Conservation (phyloP, 805 yeast genomes). For the Hanseniaspora lachancei region DNA sequence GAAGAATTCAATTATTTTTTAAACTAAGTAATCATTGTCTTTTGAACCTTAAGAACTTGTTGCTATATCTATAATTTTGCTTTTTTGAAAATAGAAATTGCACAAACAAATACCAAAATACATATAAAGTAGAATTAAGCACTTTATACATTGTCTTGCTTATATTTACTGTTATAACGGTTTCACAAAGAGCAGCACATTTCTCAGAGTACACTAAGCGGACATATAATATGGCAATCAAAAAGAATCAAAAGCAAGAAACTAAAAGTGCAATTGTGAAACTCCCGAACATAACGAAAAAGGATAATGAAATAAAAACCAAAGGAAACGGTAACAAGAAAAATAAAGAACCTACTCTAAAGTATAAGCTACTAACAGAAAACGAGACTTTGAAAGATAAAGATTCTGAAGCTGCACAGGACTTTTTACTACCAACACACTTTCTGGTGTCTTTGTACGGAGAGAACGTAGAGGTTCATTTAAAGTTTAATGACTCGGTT, state of each 20-base stretch:
- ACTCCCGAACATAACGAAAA: conserved; percentile 3
- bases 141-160: too few relatives aligned
- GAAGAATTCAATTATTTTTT: not conserved
- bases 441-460: conserved; percentile 66
- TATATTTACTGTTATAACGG: too few relatives aligned
- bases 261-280: not conserved
- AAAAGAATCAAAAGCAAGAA: not conserved
- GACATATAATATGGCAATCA: not conserved
- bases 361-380: not conserved
- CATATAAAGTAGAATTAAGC: too few relatives aligned
- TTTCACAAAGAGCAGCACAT: too few relatives aligned
- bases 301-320: not conserved
- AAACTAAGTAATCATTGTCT: too few relatives aligned
- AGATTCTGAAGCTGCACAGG: conserved; percentile 29
- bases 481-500: conserved; percentile 85
- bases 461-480: conserved; percentile 55
- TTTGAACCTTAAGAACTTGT: too few relatives aligned
- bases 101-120: too few relatives aligned
- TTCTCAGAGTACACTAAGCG: too few relatives aligned
- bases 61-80: too few relatives aligned
- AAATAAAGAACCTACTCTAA: not conserved
- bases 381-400: not conserved
- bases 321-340: not conserved
- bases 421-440: conserved; percentile 69
- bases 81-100: too few relatives aligned